Percentiles rank a stretch among this genome's conserved stretches.
phyloP scores from a whole-genome alignment of 306 rosid species.

The Medicago lupulina region DNA sequence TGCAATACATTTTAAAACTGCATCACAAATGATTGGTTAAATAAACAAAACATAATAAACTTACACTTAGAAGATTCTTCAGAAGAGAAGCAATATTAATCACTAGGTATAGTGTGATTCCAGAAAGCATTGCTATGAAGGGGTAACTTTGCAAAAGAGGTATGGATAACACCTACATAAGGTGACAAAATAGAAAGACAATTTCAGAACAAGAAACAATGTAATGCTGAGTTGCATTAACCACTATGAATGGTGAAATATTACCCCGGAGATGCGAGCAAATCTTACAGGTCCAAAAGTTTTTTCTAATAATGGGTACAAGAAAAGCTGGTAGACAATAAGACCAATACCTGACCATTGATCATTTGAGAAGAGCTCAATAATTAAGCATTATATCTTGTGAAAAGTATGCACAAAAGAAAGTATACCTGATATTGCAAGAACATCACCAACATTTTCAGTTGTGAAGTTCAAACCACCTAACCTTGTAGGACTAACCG shows the following conservation, averaged over 20 bases:
- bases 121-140: slow-evolving; percentile 57
- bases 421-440: slow-evolving; percentile 66
- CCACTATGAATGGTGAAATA: slow-evolving; percentile 22
- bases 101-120: slow-evolving; percentile 45
- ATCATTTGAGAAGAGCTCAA: neutral
- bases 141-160: slow-evolving; percentile 76
- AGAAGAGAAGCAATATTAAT: slow-evolving; percentile 57
- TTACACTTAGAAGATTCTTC: slow-evolving; percentile 61
- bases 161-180: slow-evolving; percentile 60
- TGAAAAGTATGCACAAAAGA: neutral
- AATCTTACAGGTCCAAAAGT: slow-evolving; percentile 52
- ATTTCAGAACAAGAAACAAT: neutral
- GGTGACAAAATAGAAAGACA: neutral
- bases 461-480: slow-evolving; percentile 72
- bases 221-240: slow-evolving; percentile 3
- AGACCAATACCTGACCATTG: slow-evolving; percentile 61
- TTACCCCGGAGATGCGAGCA: slow-evolving; percentile 64
- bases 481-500: slow-evolving; percentile 68
- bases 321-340: slow-evolving; percentile 55
- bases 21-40: slow-evolving; percentile 7
- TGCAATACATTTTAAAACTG: neutral
- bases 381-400: neutral
- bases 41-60: slow-evolving; percentile 35
- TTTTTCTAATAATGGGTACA: slow-evolving; percentile 62
- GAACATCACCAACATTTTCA: slow-evolving; percentile 66